phyloP scores from a whole-genome alignment of 805 yeast genomes.

The Saturnispora zaruensis region DNA sequence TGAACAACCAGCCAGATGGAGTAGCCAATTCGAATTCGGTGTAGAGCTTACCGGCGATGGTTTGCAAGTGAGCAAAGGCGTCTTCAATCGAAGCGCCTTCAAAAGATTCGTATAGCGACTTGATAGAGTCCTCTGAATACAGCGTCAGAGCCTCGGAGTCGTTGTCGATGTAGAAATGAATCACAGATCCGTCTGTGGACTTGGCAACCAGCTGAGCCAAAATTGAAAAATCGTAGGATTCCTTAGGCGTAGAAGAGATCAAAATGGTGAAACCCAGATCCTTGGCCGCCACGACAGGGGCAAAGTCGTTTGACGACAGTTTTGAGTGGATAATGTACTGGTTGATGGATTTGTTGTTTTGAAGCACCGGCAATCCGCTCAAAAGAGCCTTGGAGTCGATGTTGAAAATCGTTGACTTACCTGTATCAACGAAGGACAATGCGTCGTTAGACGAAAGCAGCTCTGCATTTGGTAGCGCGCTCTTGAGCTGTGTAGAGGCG shows the following conservation, averaged over 20 bases:
- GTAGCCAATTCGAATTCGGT: slow-evolving; percentile 33
- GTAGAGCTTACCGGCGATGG: slow-evolving; percentile 25
- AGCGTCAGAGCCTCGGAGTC: slow-evolving; percentile 2
- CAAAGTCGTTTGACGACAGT: slow-evolving; percentile 53
- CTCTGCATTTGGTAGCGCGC: slow-evolving; percentile 11
- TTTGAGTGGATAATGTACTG: slow-evolving; percentile 54
- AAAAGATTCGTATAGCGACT: slow-evolving; percentile 16
- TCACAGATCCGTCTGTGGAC: slow-evolving; percentile 43
- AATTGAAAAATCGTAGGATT: slow-evolving; percentile 44
- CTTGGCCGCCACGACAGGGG: slow-evolving; percentile 61
- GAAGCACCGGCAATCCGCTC: slow-evolving; percentile 51
- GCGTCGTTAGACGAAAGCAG: slow-evolving; percentile 42
- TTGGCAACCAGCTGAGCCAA: slow-evolving; percentile 52
- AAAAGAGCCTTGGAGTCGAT: slow-evolving; percentile 43
- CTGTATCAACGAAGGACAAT: slow-evolving; percentile 32
- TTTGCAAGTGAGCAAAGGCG: slow-evolving; percentile 27
- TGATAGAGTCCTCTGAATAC: slow-evolving; percentile 11
- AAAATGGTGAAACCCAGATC: slow-evolving; percentile 58
- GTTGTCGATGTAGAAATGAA: slow-evolving; percentile 52
- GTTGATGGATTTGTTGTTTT: slow-evolving; percentile 27
- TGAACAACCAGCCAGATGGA: slow-evolving; percentile 20
- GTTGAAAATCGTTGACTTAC: slow-evolving; percentile 30
- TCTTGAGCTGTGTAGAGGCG: neutral
- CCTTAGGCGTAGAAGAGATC: slow-evolving; percentile 51
- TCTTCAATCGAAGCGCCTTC: slow-evolving; percentile 25